phyloP scores from a whole-genome alignment of 306 rosid genomes.

The Cucumis cinereus region DNA sequence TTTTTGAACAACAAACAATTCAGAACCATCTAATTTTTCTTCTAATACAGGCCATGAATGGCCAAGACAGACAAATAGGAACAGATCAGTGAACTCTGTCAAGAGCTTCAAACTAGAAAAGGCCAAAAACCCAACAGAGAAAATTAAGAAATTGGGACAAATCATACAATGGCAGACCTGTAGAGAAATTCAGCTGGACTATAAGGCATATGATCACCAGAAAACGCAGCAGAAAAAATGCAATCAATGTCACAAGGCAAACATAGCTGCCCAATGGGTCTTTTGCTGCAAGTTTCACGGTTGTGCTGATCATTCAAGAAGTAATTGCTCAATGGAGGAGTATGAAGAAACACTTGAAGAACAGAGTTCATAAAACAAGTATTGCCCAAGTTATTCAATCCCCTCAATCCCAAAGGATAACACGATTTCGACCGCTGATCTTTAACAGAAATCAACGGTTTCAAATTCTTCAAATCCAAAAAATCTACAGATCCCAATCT shows the following conservation, averaged over 20 bases:
- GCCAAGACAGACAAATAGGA: background rate
- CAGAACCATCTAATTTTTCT: background rate
- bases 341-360: conserved; percentile 68
- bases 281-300: conserved; percentile 41
- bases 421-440: conserved; percentile 68
- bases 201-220: conserved; percentile 28
- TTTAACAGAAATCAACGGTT: conserved; percentile 16
- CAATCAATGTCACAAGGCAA: conserved; percentile 25
- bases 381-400: conserved; percentile 71
- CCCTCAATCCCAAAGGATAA: conserved; percentile 77
- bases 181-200: conserved; percentile 36
- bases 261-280: conserved; percentile 26
- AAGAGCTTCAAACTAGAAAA: conserved; percentile 15
- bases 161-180: conserved; percentile 32
- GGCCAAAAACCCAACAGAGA: conserved; percentile 2
- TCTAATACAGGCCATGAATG: background rate
- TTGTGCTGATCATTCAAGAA: conserved; percentile 62
- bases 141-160: background rate
- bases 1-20: background rate
- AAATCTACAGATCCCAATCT: conserved; percentile 26
- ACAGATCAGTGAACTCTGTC: background rate
- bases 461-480: conserved; percentile 33
- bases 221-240: conserved; percentile 27
- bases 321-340: conserved; percentile 61
- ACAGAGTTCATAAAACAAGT: conserved; percentile 93